A percentile compares a stretch with the other conserved stretches of the same genome.
phyloP scores from a whole-genome alignment of 2,329 filamentous ascomycete genomes.

The Clarireedia monteithiana region DNA sequence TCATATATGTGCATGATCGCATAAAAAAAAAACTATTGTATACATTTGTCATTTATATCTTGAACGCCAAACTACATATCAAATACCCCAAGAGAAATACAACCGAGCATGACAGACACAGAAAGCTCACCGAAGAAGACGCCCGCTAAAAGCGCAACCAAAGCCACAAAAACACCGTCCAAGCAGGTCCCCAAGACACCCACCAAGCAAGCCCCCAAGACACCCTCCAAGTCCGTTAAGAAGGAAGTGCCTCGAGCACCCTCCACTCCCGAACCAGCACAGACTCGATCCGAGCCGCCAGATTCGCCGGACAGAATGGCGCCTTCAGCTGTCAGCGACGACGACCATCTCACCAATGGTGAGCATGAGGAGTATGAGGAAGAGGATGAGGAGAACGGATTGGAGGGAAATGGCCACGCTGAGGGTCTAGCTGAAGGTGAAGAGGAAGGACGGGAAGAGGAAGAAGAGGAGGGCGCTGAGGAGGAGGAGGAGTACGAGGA shows the following conservation, averaged over 20 bases:
- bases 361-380: constrained; percentile 8
- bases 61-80: no score
- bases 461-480: constrained; percentile 14
- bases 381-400: constrained; percentile 4
- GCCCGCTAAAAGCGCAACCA: not conserved
- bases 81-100: not conserved
- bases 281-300: constrained; percentile 6
- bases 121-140: constrained; percentile 3
- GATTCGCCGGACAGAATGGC: constrained; percentile 7
- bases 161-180: not conserved
- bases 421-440: constrained; percentile 2
- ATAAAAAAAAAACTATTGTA: not conserved
- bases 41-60: no score
- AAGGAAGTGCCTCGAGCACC: not conserved
- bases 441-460: constrained; percentile 8
- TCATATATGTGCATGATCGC: not conserved
- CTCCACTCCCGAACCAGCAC: constrained; percentile 7
- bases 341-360: constrained; percentile 7
- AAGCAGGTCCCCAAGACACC: not conserved
- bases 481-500: constrained; percentile 35
- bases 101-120: constrained; percentile 8
- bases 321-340: constrained; percentile 3
- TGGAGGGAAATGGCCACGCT: not conserved
- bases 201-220: not conserved
- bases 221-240: not conserved